A percentile compares a stretch with the other conserved stretches of the same genome.
Conservation (phyloP, 208 protist species). For the Tetramitus jugosus region DNA sequence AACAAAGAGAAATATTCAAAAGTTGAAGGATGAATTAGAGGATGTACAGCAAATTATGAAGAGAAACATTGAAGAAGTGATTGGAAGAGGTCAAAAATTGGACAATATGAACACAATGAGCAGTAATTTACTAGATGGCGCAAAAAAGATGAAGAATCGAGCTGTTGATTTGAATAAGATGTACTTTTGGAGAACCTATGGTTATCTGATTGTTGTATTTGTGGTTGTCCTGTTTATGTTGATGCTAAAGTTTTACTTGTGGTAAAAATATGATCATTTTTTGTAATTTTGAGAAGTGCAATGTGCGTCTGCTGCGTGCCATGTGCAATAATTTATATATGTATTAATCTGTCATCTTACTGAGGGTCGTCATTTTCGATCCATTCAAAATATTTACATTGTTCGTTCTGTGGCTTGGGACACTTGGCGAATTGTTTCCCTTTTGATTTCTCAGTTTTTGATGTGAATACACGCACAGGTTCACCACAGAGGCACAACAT, state of each 20-base stretch:
- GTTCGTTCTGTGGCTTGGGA: too few relatives aligned
- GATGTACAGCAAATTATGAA: slow-evolving; percentile 22
- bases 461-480: too few relatives aligned
- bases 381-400: too few relatives aligned
- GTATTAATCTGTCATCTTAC: too few relatives aligned
- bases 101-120: slow-evolving; percentile 3
- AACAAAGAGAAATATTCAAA: slow-evolving; percentile 17
- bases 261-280: not conserved
- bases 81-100: slow-evolving; percentile 18
- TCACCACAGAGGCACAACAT: too few relatives aligned
- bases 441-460: too few relatives aligned
- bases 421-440: too few relatives aligned
- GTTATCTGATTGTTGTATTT: not conserved
- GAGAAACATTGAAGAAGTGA: slow-evolving; percentile 4
- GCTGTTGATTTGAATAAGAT: not conserved
- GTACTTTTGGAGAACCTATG: not conserved
- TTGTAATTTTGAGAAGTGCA: too few relatives aligned
- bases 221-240: not conserved
- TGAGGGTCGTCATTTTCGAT: too few relatives aligned
- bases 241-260: not conserved
- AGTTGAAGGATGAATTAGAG: slow-evolving; percentile 12
- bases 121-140: not conserved
- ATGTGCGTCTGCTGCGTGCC: too few relatives aligned
- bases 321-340: too few relatives aligned
- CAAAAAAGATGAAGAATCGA: not conserved